Conservation (phyloP, 371 early-diverging fungal species). For the Paraphysoderma sedebokerense region DNA sequence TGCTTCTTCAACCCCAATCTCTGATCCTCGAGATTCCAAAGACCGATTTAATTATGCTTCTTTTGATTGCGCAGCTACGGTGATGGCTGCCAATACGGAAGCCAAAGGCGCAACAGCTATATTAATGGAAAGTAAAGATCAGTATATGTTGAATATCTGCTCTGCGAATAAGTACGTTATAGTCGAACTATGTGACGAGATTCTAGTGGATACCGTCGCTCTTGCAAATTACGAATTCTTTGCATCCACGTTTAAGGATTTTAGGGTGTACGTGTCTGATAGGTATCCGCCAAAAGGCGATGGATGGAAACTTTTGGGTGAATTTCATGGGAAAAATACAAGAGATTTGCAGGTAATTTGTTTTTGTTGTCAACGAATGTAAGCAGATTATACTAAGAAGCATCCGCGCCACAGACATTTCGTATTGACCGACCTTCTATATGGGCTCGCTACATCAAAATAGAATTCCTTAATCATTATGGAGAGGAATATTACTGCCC, state of each 20-base stretch:
- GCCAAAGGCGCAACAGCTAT: constrained; percentile 68
- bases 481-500: constrained; percentile 91
- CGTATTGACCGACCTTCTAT: constrained; percentile 44
- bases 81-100: constrained; percentile 62
- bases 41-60: constrained; percentile 87
- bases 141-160: constrained; percentile 87
- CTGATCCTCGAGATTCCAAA: constrained; percentile 17
- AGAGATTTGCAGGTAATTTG: constrained; percentile 57
- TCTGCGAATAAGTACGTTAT: constrained; percentile 59
- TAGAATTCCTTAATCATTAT: constrained; percentile 78
- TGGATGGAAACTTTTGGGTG: constrained; percentile 64
- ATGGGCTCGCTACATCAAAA: constrained; percentile 69
- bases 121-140: constrained; percentile 71
- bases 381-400: neutral
- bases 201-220: constrained; percentile 71
- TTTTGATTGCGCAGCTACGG: constrained; percentile 81
- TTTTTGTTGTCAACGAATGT: neutral
- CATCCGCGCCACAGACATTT: constrained; percentile 35
- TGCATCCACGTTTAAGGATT: constrained; percentile 77
- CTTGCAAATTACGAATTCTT: constrained; percentile 94
- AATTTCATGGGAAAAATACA: constrained; percentile 63
- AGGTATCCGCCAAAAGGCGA: constrained; percentile 61
- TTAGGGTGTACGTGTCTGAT: constrained; percentile 55
- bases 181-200: constrained; percentile 85
- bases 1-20: too few species aligned